Evolutionary conservation across 2,329 filamentous ascomycete genomes (phyloP).

Genomic region (Cladosporium sp.): DNA sequence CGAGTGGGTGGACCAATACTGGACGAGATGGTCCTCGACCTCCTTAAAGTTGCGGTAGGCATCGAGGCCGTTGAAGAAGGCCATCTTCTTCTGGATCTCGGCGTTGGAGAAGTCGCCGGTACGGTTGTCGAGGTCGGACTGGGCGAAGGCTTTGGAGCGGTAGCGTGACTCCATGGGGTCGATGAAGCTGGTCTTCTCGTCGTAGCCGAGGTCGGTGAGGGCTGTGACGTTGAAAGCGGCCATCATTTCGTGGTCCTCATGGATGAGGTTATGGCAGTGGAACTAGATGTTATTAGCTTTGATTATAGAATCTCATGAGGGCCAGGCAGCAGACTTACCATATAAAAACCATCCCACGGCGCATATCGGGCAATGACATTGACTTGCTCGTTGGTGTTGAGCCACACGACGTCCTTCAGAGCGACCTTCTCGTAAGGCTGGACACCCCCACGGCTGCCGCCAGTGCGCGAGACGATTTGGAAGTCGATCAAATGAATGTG

Average conservation of each 20-base stretch:
- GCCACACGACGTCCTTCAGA: constrained; percentile 57
- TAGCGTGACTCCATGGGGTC: constrained; percentile 21
- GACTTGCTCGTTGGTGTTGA: constrained; percentile 47
- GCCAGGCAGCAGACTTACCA: constrained; percentile 32
- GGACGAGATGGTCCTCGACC: constrained; percentile 27
- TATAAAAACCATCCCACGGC: constrained; percentile 50
- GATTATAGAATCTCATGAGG: constrained; percentile 26
- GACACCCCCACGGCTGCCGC: constrained; percentile 30
- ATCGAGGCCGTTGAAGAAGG: constrained; percentile 29
- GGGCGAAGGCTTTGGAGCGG: constrained; percentile 20
- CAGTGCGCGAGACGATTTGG: constrained; percentile 48
- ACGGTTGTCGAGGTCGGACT: constrained; percentile 6
- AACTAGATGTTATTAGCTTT: constrained; percentile 18
- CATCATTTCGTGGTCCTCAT: constrained; percentile 44
- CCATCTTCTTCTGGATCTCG: constrained; percentile 28
- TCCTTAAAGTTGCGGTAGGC: constrained; percentile 26
- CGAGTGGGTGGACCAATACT: constrained; percentile 22
- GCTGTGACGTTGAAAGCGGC: constrained; percentile 41
- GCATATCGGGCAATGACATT: constrained; percentile 49
- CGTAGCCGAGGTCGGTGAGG: constrained; percentile 31
- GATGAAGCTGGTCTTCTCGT: constrained; percentile 25
- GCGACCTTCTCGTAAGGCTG: constrained; percentile 51
- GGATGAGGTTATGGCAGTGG: constrained; percentile 43
- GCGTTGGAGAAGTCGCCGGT: constrained; percentile 17
- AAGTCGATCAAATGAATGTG: constrained; percentile 50